Conservation (phyloP, 2,329 filamentous ascomycete genomes). For the Hypoxylon sp. region DNA sequence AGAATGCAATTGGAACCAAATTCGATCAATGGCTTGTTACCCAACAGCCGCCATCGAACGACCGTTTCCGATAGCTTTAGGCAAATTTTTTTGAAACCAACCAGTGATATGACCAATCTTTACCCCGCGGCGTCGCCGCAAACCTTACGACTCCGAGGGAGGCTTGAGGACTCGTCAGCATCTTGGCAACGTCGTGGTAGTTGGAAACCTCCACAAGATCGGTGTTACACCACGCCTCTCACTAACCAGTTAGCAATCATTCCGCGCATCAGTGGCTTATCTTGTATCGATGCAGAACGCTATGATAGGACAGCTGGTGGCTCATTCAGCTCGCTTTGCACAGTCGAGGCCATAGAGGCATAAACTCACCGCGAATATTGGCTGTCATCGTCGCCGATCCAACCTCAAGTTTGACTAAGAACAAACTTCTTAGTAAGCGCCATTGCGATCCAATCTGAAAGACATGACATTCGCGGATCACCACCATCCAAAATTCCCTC, state of each 20-base stretch:
- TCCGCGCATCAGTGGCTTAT: neutral
- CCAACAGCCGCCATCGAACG: constrained; percentile 23
- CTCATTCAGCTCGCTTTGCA: neutral
- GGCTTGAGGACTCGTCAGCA: constrained; percentile 35
- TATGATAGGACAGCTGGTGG: constrained; percentile 4
- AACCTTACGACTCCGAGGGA: neutral
- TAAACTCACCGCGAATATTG: constrained; percentile 4
- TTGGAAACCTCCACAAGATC: constrained; percentile 27
- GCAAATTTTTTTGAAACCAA: constrained; percentile 1
- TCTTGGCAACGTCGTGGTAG: constrained; percentile 21
- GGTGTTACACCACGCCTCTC: constrained; percentile 29
- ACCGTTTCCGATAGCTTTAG: constrained; percentile 16
- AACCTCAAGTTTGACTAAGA: constrained; percentile 2
- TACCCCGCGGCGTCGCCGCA: constrained; percentile 19
- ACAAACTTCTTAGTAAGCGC: neutral
- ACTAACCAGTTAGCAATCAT: constrained; percentile 11
- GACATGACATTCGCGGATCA: constrained; percentile 1
- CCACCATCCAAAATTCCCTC: constrained; percentile 2
- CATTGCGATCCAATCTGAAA: constrained; percentile 11
- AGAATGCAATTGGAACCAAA: constrained; percentile 6
- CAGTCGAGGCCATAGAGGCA: neutral
- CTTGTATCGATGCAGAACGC: neutral
- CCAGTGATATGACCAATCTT: constrained; percentile 3
- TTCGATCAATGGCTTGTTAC: constrained; percentile 15
- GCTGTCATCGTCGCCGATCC: neutral